Conservation (phyloP, 495 filamentous ascomycete genomes). For the Lophiotrema nucula region DNA sequence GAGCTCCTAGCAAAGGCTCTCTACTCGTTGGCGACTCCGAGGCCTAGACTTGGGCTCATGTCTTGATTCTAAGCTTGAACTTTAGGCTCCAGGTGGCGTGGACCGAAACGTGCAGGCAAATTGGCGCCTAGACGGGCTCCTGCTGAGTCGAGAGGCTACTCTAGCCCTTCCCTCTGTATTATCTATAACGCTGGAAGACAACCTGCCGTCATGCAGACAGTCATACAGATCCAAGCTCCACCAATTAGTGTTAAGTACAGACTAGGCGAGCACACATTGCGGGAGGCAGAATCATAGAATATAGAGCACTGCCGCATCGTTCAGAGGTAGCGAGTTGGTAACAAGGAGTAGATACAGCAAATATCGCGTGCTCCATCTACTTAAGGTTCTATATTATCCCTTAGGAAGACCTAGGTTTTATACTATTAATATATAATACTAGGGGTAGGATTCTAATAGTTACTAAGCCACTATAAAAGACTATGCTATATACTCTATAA, state of each 20-base stretch:
- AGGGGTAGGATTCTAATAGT: neutral
- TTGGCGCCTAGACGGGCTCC: conserved; percentile 2
- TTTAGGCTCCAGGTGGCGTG: conserved; percentile 1
- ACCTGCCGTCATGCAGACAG: conserved; percentile 1
- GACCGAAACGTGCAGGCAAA: conserved; percentile 5
- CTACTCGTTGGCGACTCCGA: neutral
- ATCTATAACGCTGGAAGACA: neutral
- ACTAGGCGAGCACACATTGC: conserved; percentile 5
- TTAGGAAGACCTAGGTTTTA: neutral
- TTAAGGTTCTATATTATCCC: no score
- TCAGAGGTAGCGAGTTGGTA: neutral
- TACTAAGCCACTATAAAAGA: neutral
- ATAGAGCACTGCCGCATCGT: neutral
- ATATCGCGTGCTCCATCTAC: no score
- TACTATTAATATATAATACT: neutral
- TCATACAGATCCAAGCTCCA: conserved; percentile 1
- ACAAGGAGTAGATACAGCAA: neutral
- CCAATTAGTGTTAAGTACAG: conserved; percentile 9
- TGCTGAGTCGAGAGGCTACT: conserved; percentile 6
- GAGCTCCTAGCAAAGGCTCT: neutral
- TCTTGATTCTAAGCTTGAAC: neutral
- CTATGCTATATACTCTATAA: neutral
- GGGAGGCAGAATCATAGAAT: neutral
- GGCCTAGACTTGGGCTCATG: neutral
- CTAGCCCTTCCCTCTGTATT: conserved; percentile 9